A percentile compares a stretch with the other conserved stretches of the same genome.
phyloP scores from a whole-genome alignment of 78 protist genomes.

The Polysphondylium violaceum region DNA sequence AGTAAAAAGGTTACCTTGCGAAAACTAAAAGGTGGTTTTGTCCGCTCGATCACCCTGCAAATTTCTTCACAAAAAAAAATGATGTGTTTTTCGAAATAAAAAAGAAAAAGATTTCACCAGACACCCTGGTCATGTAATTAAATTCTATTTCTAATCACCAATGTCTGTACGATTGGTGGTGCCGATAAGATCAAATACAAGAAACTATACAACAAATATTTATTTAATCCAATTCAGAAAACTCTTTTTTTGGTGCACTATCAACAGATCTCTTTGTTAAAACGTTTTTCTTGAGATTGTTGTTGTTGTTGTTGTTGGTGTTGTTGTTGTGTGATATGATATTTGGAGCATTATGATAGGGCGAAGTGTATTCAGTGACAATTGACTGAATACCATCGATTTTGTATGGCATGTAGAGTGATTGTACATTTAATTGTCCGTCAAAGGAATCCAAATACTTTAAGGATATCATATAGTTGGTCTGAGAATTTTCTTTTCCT shows the following conservation, averaged over 20 bases:
- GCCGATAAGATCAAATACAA: too few species aligned
- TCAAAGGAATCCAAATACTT: conserved; percentile 5
- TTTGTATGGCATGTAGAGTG: conserved; percentile 3
- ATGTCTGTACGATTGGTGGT: too few species aligned
- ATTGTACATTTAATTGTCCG: not conserved
- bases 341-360: not conserved
- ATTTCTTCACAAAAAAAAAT: too few species aligned
- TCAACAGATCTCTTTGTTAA: not conserved
- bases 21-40: too few species aligned
- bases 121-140: too few species aligned
- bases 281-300: not conserved
- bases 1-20: too few species aligned
- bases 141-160: too few species aligned
- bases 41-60: too few species aligned
- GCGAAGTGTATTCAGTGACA: conserved; percentile 12
- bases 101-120: too few species aligned
- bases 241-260: conserved; percentile 3
- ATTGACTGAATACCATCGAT: conserved; percentile 26
- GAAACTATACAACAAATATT: too few species aligned
- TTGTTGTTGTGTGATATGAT: conserved; percentile 9
- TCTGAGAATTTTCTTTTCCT: conserved; percentile 7
- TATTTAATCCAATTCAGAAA: conserved; percentile 17
- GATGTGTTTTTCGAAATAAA: too few species aligned
- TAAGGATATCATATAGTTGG: conserved; percentile 16
- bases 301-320: not conserved